Evolutionary conservation across 257 asterid species (phyloP).

Genomic region (Salvia miltiorrhiza): DNA sequence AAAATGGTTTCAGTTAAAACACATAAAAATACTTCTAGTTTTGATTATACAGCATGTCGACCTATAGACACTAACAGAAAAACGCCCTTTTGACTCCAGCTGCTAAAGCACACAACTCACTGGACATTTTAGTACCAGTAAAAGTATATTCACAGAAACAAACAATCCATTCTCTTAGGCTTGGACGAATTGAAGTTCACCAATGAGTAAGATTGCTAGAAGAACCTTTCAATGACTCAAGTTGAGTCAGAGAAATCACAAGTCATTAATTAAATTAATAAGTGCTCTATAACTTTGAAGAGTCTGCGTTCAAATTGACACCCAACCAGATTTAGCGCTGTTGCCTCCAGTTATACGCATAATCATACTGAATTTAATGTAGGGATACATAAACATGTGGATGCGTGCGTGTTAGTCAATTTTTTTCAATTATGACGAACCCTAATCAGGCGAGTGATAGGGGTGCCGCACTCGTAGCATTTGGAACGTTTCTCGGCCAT

Average conservation of each 20-base stretch:
- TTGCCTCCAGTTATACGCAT: not conserved
- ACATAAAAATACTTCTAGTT: not conserved
- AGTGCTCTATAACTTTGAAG: not conserved
- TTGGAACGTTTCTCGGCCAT: constrained; percentile 70
- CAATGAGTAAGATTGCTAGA: not conserved
- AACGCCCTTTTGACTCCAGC: not conserved
- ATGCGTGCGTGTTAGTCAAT: not conserved
- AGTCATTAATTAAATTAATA: not conserved
- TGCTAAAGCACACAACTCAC: constrained; percentile 12
- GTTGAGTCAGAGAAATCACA: not conserved
- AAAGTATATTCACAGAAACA: not conserved
- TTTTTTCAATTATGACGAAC: constrained; percentile 31
- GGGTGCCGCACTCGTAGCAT: constrained; percentile 84
- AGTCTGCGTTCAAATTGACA: not conserved
- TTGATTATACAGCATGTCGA: not conserved
- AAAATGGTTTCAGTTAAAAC: constrained; percentile 1
- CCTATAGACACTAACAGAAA: not conserved
- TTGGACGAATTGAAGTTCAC: not conserved
- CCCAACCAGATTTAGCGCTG: not conserved
- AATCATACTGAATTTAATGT: not conserved
- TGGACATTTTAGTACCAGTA: not conserved
- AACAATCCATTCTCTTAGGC: not conserved
- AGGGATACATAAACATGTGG: not conserved
- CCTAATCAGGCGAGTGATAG: constrained; percentile 72
- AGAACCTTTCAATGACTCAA: not conserved